phyloP scores from a whole-genome alignment of 2,329 filamentous ascomycete species.

The Sarocladium brachiariae region DNA sequence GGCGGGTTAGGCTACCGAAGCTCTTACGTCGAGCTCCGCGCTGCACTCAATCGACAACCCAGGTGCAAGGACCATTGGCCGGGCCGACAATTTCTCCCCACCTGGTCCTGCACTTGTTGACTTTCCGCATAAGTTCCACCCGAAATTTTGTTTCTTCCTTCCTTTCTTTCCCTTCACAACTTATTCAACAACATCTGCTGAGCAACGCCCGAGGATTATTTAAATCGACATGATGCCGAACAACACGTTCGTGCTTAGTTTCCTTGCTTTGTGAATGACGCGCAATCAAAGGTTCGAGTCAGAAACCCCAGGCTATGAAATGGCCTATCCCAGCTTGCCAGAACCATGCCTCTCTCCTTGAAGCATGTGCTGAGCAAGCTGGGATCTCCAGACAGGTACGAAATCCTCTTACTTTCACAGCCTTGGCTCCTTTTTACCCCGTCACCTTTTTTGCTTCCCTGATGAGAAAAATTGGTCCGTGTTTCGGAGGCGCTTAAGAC shows the following conservation, averaged over 20 bases:
- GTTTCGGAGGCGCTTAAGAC: slow-evolving; percentile 93
- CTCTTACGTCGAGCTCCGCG: slow-evolving; percentile 30
- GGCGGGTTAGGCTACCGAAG: slow-evolving; percentile 27
- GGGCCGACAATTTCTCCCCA: slow-evolving; percentile 17
- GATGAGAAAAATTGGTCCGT: slow-evolving; percentile 93
- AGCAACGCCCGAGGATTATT: too few species aligned
- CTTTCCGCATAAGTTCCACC: slow-evolving; percentile 16
- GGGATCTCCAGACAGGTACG: background rate
- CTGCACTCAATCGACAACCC: background rate
- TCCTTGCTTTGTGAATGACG: too few species aligned
- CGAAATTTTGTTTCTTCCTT: slow-evolving; percentile 20
- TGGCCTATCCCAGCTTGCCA: background rate
- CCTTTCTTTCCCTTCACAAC: too few species aligned
- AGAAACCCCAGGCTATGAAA: background rate
- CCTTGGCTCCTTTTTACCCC: background rate
- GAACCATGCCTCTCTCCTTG: background rate
- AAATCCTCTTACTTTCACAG: slow-evolving; percentile 14
- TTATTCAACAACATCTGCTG: too few species aligned
- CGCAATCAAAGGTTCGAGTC: too few species aligned
- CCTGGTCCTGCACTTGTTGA: slow-evolving; percentile 7
- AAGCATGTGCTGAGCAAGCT: background rate
- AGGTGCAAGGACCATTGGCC: slow-evolving; percentile 1
- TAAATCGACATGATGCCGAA: too few species aligned
- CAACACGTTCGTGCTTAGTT: too few species aligned
- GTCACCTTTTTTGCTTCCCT: slow-evolving; percentile 16